Evolutionary conservation across 2,329 filamentous ascomycete species (phyloP), one percentile per base, ranked within the genome.

Genomic region (Colletotrichum sansevieriae): DNA sequence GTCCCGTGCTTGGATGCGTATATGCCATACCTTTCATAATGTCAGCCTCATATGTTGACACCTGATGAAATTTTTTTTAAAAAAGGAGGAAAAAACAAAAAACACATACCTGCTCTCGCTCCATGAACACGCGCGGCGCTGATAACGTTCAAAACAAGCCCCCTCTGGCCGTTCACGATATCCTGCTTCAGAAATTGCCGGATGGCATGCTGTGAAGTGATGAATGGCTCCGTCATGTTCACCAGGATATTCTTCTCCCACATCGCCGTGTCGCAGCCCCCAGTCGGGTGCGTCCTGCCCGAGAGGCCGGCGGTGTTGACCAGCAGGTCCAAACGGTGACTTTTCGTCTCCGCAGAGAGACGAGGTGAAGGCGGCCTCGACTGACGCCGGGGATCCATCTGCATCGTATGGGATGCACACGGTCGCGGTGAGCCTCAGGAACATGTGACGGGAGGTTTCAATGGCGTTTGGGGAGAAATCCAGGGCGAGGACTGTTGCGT

Each of bases 261-360:
- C 2, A 82, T 72, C 1, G 76, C 76, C 66, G 79, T 78, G 20
- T 83, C 79, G 58, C 83, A 75, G 8, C 80, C 79, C 15, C 83
- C 87, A 0, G 84, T 84, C 0, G 85, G 83, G 49, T 86, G 83
- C 71, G 89, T 87, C 33, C 77, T 78, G 73, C 90, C 88, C 79
- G 87, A 85, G 64, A 89, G 80, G 22, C 84, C 88, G 10, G 87
- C 87, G 69, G 86, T 87, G 77, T 88, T 88, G 73, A 89, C 76
- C 5, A 90, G 78, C n/a, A 88, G 78, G 75, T 90, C 87, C 3
- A 79, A 63, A 1, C 66, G 62, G 25, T 71, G 33, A 10, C 71
- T 8, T 0, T 15, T n/a, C 11, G 18, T 44, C 51, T 5, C 33
- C 64, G 20, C 46, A 35, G 15, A 67, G 20, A n/a, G 46, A 63